phyloP scores from a whole-genome alignment of 345 rosid species.

The Hibiscus mutabilis region DNA sequence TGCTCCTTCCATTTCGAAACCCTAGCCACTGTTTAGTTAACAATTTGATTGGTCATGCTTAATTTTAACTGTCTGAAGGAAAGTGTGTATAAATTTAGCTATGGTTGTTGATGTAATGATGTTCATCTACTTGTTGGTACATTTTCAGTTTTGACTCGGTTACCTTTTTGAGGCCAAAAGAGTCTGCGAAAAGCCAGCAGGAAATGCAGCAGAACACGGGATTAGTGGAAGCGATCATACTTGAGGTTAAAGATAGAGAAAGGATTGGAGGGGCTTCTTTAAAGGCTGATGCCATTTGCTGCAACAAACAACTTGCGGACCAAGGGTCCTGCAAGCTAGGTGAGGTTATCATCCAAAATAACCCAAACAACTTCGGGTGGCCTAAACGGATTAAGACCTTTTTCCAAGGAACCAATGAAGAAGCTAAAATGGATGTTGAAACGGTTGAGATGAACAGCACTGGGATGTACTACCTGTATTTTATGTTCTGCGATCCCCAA shows the following conservation, averaged over 20 bases:
- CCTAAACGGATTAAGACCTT: constrained; percentile 63
- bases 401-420: constrained; percentile 48
- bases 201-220: constrained; percentile 76
- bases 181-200: constrained; percentile 47
- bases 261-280: constrained; percentile 59
- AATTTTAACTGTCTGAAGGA: background rate
- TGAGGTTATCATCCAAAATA: constrained; percentile 67
- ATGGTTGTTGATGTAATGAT: background rate
- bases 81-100: no score
- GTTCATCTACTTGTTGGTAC: background rate
- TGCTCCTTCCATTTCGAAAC: background rate
- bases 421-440: constrained; percentile 45
- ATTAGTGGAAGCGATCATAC: constrained; percentile 72
- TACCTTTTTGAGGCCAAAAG: constrained; percentile 72
- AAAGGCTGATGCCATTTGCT: constrained; percentile 53
- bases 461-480: constrained; percentile 92
- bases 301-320: constrained; percentile 46
- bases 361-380: constrained; percentile 49
- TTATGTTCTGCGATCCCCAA: constrained; percentile 72
- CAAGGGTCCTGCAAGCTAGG: constrained; percentile 53
- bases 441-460: constrained; percentile 51
- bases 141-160: constrained; percentile 67
- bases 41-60: background rate
- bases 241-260: constrained; percentile 76
- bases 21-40: constrained; percentile 1